Evolutionary conservation across 148 eudicot species (phyloP), one percentile per base, ranked within the genome.

Genomic region (Vaccinium macrocarpon): DNA sequence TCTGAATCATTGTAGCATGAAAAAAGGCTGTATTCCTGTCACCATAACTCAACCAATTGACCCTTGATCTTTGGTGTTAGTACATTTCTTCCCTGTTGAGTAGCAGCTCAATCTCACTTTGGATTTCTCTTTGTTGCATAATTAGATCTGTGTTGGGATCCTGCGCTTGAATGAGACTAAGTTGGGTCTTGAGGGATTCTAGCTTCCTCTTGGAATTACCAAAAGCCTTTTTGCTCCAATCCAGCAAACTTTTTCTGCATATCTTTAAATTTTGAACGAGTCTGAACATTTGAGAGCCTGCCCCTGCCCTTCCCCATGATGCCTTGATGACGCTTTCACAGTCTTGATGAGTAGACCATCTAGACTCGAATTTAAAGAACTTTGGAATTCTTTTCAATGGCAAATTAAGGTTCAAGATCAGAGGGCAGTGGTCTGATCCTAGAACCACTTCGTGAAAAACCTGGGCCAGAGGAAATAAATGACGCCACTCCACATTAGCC

Each of bases 141-240:
- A 25, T 1, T 0, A 0, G 8, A 2, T 27, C 3, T 4, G 1
- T 19, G 0, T 5, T 1, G 0, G 38, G 14, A 0, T 21, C 5
- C 0, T 10, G 0, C 8, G 0, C 42, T 23, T 27, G 73, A 27
- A 68, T 8, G 4, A 23, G 0, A 3, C 4, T 29, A 1, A 14
- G 4, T 2, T 12, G 2, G 35, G 12, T 46, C 16, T 71, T 27
- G 0, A 71, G 1, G 0, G 3, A 2, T 14, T 5, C 9, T 0
- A 71, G 0, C 3, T 1, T 29, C 14, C 3, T 2, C 15, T 4
- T 66, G 10, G 23, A 5, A 0, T 66, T 23, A 2, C 72, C 72
- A 25, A 66, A 66, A 0, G 27, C 19, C 2, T 12, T 12, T 5
- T 2, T 23, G 2, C 72, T 66, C 35, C 35, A 66, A 2, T 8